Evolutionary conservation across 2,329 filamentous ascomycete genomes (phyloP), one percentile per base, ranked within the genome.

Genomic region (Alternaria tenuissima): DNA sequence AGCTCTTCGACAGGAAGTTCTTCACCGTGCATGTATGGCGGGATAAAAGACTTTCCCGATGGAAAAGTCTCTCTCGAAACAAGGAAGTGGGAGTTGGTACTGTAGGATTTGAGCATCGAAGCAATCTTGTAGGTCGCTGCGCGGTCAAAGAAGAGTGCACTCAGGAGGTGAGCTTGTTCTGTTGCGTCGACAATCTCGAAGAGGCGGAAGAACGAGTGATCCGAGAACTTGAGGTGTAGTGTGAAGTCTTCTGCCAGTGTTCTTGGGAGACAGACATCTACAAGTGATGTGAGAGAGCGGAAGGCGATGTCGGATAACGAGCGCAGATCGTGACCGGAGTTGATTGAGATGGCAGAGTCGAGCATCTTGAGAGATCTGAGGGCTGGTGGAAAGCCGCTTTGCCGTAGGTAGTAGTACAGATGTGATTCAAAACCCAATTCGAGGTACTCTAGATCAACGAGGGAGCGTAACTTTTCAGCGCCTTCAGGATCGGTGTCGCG

Each of bases 1-100:
- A 63, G 16, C 14, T 63, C 61, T 44, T 78, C 74, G 2, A 65
- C 55, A 0, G 76, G 76, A 3, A 62, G 41, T 7, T 76, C 71
- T 24, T 78, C 76, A 11, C 76, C 74, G 20, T 75, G 65, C 73
- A 78, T 76, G 44, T 72, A 78, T 0, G 76, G 76, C 3, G 74
- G 74, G 1, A 78, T 78, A 44, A 65, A 78, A 0, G 63, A 41
- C 0, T 48, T 61, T 0, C 64, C 68, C 4, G 53, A 49, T 0
- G 49, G 54, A 34, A 78, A 78, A 0, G 44, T 59, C 16, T 76
- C 65, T 5, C 63, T 64, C 2, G 70, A 71, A 18, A 77, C 59
- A 8, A 66, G 34, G 9, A 78, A 66, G 8, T 59, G 63, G 3
- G 63, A 48, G 30, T 67, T 67, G 9, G 67, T 64, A 7, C 69